Conservation (phyloP, 176 grass and related monocot species). For the Oryza glumipatula region DNA sequence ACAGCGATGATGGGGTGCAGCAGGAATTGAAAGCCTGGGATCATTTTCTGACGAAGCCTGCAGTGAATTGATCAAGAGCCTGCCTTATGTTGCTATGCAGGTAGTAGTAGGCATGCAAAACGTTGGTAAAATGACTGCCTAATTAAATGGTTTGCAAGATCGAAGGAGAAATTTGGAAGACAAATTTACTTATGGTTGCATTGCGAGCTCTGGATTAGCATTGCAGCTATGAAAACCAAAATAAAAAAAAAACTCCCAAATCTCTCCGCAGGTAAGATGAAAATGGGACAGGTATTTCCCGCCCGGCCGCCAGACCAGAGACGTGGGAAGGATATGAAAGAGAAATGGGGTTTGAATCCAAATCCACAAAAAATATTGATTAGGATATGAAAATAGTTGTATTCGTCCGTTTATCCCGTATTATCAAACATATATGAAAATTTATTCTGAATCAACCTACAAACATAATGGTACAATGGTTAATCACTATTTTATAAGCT, state of each 20-base stretch:
- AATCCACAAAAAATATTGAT: too few species aligned
- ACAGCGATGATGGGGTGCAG: constrained; percentile 20
- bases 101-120: background rate
- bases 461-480: too few species aligned
- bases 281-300: too few species aligned
- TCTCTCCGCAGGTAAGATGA: too few species aligned
- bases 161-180: background rate
- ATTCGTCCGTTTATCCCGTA: too few species aligned
- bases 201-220: background rate
- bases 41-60: constrained; percentile 27
- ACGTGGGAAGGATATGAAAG: too few species aligned
- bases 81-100: constrained; percentile 23
- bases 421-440: too few species aligned
- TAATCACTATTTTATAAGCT: too few species aligned
- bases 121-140: background rate
- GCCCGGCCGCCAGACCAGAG: too few species aligned
- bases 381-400: too few species aligned
- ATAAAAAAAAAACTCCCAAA: background rate
- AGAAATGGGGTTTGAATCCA: too few species aligned
- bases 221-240: background rate
- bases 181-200: background rate
- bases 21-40: constrained; percentile 35
- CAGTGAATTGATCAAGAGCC: constrained; percentile 26
- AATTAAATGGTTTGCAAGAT: background rate
- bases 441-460: too few species aligned